Evolutionary conservation across 2,329 filamentous ascomycete genomes (phyloP), one percentile per base, ranked within the genome.

Genomic region (Botrytis sinoallii): DNA sequence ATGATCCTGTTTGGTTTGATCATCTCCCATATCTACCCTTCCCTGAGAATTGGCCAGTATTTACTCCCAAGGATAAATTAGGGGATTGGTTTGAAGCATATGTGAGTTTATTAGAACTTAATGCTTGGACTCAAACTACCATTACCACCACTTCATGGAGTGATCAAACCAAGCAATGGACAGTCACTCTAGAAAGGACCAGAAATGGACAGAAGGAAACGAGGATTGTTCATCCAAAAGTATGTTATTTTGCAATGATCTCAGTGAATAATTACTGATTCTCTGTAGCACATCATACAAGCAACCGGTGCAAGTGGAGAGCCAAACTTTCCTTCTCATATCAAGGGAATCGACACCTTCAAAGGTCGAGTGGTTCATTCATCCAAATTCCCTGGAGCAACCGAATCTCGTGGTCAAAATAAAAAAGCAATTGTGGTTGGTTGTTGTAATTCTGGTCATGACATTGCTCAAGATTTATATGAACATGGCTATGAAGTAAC

Each of bases 31-130:
- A 91, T 79, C 76, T 93, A 5, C 83, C 84, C 0, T 93, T 92
- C 78, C 91, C 91, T 0, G 79, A 85, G 0, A 85, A 85, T 68
- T 93, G 91, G 90, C 91, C 91, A 4, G 83, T 91, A 29, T 93
- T 91, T 80, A 91, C 90, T 0, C 90, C 90, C 7, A 92, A 92
- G 78, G 90, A 93, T 80, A 93, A 93, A 79, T 83, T 92, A 0
- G 91, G 85, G 1, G 88, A 92, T 66, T 93, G 89, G 82, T 89
- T 93, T 74, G 90, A 92, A 77, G 83, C 86, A 0, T 93, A 93
- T 76, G 90, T 86, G 1, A 85, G 83, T 14, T 81, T 88, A 0
- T 83, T 93, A 25, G 91, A 93, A 76, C 85, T 93, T 61, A 91
- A 92, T 76, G 86, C 91, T 42, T 92, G 90, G 90, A 87, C 84